Evolutionary conservation across 352 stramenopile species (phyloP).

Genomic region (Phytophthora megakarya): DNA sequence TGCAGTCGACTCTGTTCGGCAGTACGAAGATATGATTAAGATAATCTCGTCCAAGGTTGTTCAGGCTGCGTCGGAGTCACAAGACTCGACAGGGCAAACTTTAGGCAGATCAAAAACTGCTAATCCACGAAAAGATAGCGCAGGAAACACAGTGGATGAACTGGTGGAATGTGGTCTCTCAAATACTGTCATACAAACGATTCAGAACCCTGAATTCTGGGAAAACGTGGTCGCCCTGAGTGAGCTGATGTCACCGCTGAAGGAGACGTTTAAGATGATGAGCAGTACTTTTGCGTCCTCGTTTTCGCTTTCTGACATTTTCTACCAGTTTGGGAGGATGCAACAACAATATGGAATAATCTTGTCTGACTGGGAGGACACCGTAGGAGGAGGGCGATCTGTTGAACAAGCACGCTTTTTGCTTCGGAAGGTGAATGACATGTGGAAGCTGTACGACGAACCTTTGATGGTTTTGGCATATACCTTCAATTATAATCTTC

Average conservation of each 20-base stretch:
- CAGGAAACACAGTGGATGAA: slow-evolving; percentile 50
- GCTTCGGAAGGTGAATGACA: slow-evolving; percentile 61
- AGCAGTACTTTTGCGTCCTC: slow-evolving; percentile 32
- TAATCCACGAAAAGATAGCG: slow-evolving; percentile 49
- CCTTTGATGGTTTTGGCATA: slow-evolving; percentile 73
- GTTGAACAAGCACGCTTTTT: slow-evolving; percentile 66
- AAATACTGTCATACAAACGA: slow-evolving; percentile 49
- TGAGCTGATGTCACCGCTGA: slow-evolving; percentile 79
- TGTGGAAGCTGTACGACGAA: slow-evolving; percentile 81
- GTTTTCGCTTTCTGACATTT: slow-evolving; percentile 69
- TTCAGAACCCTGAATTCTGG: slow-evolving; percentile 75
- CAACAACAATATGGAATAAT: slow-evolving; percentile 76
- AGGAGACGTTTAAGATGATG: slow-evolving; percentile 78
- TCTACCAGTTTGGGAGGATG: slow-evolving; percentile 84
- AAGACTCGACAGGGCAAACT: neutral
- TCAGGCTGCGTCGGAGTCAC: slow-evolving; percentile 30
- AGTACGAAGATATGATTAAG: slow-evolving; percentile 88
- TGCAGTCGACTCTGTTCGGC: slow-evolving; percentile 74
- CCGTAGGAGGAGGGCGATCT: slow-evolving; percentile 43
- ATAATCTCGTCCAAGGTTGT: slow-evolving; percentile 70
- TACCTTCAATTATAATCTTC: slow-evolving; percentile 77
- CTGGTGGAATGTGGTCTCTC: slow-evolving; percentile 48
- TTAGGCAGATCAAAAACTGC: slow-evolving; percentile 1
- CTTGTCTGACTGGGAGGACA: slow-evolving; percentile 74
- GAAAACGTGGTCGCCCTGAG: slow-evolving; percentile 75